Percentiles rank a stretch among this genome's conserved stretches.
phyloP scores from a whole-genome alignment of 257 asterid genomes.

The Oldenlandia corymbosa region DNA sequence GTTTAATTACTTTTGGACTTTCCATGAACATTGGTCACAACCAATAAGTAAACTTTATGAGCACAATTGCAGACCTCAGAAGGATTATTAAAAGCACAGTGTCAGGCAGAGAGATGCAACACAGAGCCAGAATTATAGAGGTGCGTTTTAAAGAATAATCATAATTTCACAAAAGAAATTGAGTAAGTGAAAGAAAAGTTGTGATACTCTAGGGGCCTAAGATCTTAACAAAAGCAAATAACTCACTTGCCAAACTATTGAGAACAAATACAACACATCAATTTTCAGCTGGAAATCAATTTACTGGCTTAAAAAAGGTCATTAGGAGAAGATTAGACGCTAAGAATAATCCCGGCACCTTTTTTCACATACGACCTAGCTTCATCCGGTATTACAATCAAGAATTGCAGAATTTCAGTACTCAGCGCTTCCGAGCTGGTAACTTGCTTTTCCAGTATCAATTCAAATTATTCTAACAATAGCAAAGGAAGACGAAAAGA shows the following conservation, averaged over 20 bases:
- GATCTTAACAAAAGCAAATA: neutral
- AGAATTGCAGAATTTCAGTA: neutral
- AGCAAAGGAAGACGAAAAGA: neutral
- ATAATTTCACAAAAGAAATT: neutral
- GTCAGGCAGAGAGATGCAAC: neutral
- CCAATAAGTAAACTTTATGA: neutral
- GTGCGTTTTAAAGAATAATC: neutral
- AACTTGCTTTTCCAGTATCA: slow-evolving; percentile 1
- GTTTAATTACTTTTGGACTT: neutral
- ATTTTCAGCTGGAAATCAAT: too few relatives aligned
- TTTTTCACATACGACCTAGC: neutral
- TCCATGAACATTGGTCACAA: neutral
- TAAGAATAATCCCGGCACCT: neutral
- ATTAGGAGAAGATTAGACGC: neutral
- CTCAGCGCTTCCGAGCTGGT: slow-evolving; percentile 5
- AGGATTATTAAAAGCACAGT: neutral
- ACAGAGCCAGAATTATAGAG: neutral
- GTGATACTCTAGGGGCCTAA: neutral
- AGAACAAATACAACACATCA: too few relatives aligned
- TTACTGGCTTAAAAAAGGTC: neutral
- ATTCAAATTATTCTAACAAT: neutral
- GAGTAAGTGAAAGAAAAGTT: neutral
- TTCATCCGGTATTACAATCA: neutral
- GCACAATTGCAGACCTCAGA: neutral
- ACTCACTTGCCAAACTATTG: too few relatives aligned